Percentiles rank a stretch among this genome's conserved stretches.
Evolutionary conservation across 805 yeast genomes (phyloP).

Genomic region (Wickerhamomyces canadensis): DNA sequence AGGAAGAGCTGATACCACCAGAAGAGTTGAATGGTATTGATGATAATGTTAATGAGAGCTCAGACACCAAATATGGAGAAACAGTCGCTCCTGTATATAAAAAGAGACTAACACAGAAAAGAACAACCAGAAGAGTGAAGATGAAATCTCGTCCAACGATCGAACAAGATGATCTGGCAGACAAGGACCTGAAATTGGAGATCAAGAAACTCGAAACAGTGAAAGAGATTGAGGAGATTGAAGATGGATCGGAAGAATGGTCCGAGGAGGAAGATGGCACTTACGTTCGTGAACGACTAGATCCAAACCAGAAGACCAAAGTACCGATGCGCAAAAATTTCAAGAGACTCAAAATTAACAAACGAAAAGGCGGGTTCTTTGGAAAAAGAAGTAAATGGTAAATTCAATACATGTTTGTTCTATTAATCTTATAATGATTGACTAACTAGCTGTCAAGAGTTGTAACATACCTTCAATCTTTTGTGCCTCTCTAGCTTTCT

Average conservation of each 20-base stretch:
- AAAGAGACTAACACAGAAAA: constrained; percentile 31
- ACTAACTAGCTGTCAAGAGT: constrained; percentile 51
- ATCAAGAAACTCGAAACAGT: constrained; percentile 6
- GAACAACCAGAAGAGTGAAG: constrained; percentile 25
- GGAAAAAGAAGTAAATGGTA: constrained; percentile 30
- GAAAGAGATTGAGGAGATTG: constrained; percentile 16
- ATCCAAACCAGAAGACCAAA: constrained; percentile 30
- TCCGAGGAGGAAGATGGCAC: constrained; percentile 8
- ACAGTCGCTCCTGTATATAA: constrained; percentile 5
- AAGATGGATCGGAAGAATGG: constrained; percentile 15
- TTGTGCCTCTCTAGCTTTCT: constrained; percentile 80
- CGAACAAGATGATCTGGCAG: constrained; percentile 28
- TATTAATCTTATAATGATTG: neutral
- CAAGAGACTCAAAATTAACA: constrained; percentile 45
- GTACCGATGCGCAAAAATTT: constrained; percentile 31
- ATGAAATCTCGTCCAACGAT: constrained; percentile 20
- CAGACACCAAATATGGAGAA: constrained; percentile 11
- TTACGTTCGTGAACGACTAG: constrained; percentile 16
- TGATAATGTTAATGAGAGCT: constrained; percentile 2
- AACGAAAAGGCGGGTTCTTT: constrained; percentile 35
- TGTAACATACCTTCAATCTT: constrained; percentile 92
- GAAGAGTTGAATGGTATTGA: constrained; percentile 17
- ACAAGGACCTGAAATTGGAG: constrained; percentile 20
- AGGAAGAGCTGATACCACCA: constrained; percentile 11
- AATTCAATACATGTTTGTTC: neutral